These are phyloP conservation scores for Acanthamoeba divionensis DNA, from an alignment of 208 protist species.

Conservation along the genomic window DNA sequence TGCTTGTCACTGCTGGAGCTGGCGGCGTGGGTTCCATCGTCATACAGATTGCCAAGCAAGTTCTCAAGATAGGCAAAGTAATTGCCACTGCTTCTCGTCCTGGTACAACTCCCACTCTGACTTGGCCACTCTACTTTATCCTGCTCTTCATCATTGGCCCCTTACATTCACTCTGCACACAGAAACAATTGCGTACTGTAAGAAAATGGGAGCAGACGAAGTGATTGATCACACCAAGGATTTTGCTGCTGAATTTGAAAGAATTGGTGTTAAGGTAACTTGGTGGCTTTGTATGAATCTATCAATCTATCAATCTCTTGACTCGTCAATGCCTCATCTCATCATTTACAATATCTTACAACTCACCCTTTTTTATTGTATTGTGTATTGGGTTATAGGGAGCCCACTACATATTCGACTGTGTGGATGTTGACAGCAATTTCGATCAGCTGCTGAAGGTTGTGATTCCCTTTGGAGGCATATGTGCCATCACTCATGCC, in stretches of 20 bases:
- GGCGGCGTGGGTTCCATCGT: conserved; percentile 28
- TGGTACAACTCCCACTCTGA: neutral
- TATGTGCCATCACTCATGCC: neutral
- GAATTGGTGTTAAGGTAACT: conserved; percentile 9
- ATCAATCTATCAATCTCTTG: neutral
- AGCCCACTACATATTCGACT: conserved; percentile 44
- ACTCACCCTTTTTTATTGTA: too few species aligned
- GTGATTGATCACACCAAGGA: conserved; percentile 8
- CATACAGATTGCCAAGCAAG: conserved; percentile 25
- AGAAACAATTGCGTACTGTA: neutral
- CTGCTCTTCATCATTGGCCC: neutral
- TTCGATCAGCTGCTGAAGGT: neutral
- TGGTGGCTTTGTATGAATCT: neutral
- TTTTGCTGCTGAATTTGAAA: neutral
- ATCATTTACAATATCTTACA: too few species aligned
- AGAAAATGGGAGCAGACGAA: neutral
- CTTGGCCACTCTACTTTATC: too few species aligned
- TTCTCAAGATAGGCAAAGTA: conserved; percentile 32
- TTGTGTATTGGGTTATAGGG: too few species aligned
- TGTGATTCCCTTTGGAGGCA: conserved; percentile 9
- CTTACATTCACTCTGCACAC: neutral
- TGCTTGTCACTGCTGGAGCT: neutral
- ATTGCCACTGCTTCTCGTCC: neutral
- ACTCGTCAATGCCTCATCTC: neutral
- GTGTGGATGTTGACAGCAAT: neutral